Conservation (phyloP, 2,329 filamentous ascomycete genomes). For the Xylariaceae sp. region DNA sequence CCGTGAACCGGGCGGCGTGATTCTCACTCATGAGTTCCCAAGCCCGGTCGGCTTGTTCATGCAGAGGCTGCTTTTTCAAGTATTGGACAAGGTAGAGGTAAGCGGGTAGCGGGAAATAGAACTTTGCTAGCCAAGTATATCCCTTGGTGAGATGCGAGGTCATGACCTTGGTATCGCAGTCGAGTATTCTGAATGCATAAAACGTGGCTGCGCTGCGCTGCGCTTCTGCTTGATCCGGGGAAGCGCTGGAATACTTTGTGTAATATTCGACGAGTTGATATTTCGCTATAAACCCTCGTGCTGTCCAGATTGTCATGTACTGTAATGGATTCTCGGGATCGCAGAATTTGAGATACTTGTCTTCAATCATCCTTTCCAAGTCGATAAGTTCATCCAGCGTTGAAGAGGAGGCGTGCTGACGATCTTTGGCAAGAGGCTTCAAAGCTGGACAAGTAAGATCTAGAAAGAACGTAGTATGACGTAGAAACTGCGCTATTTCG, state of each 20-base stretch:
- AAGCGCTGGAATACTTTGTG: constrained; percentile 35
- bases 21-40: constrained; percentile 57
- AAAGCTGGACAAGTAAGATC: constrained; percentile 45
- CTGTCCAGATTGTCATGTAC: constrained; percentile 49
- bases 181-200: constrained; percentile 45
- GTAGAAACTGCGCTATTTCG: constrained; percentile 49
- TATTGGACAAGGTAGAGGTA: constrained; percentile 50
- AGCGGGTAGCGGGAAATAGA: constrained; percentile 49
- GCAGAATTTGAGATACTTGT: constrained; percentile 53
- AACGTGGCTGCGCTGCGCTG: constrained; percentile 41
- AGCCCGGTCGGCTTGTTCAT: constrained; percentile 41
- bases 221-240: not conserved
- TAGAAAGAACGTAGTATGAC: constrained; percentile 45
- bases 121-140: constrained; percentile 47
- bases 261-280: constrained; percentile 57
- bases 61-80: constrained; percentile 31
- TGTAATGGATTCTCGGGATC: constrained; percentile 49
- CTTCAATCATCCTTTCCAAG: constrained; percentile 51
- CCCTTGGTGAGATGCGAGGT: constrained; percentile 41
- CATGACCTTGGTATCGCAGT: constrained; percentile 47
- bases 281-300: constrained; percentile 54
- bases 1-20: constrained; percentile 44
- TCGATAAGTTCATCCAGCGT: constrained; percentile 37
- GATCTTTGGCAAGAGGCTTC: not conserved
- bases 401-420: constrained; percentile 17